Base-by-base conservation (phyloP, 805 yeast genomes). In the Priceomyces fermenticarens region DNA sequence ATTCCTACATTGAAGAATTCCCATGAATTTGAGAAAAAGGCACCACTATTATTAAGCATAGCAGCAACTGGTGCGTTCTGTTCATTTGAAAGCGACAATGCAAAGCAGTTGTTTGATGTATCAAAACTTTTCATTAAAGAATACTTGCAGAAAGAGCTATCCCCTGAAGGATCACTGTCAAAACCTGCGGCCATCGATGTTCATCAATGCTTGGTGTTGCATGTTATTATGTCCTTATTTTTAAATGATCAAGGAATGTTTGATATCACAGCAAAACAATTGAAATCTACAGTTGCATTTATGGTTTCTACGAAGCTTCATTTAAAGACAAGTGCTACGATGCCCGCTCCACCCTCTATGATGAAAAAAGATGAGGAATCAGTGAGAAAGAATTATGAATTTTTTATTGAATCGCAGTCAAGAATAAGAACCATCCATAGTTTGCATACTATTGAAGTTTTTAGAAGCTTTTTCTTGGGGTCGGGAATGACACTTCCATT, bases 21-120 rank as follows among this genome's bases (percentile, higher is more conserved):
- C 2, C n/a, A 8, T 12, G 65, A 66, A 35, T 62, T 60, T 42
- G 67, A 65, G 69, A 64, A 73, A 57, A 56, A 73, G 62, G 60
- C 81, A 57, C 90, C 96, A 2, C 70, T 90, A 35, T 58, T 88
- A 4, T 66, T 89, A 40, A 80, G 95, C 2, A 85, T 89, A 77
- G 85, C 93, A 1, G 83, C 96, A 11, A 78, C 90, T 43, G 98
- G 98, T 32, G 96, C 97, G 0, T 70, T 90, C 15, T 88, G 86
- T 54, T 80, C 88, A 0, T 88, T 85, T 63, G 89, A 85, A 53
- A 85, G 88, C 26, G 65, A 82, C 29, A 86, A 86, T 55, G 86
- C 96, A 0, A 72, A 83, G 51, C 67, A 85, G 8, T 62, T 85
- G 43, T 84, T 83, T 58, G 83, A 83, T 54, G 73, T 85, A 43